Evolutionary conservation across 306 rosid species (phyloP), one percentile per base, ranked within the genome.

Genomic region (Urtica urens): DNA sequence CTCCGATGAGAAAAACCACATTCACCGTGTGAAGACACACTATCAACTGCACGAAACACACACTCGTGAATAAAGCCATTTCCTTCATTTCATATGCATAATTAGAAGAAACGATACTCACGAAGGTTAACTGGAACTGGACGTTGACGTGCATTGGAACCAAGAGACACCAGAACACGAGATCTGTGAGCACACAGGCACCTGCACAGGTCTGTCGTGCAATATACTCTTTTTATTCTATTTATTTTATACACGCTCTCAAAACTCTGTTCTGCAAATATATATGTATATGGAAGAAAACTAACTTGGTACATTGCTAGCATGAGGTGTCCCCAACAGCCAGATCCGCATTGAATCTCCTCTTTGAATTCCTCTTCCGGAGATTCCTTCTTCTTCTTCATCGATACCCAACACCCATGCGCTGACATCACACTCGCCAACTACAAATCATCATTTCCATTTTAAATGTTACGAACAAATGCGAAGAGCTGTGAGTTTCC

Each of bases 131-230:
- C 24, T 53, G 31, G n/a, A 76, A 62, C 34, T 64, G 82, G 55
- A 74, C 28, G 31, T 50, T 49, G 6, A 63, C 67, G 38, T 79
- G 46, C 47, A 82, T 66, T 16, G 94, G 94, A 21, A 73, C 72
- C 33, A 83, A 71, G 3, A 83, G 68, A 40, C 83, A 66, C 94
- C 94, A 83, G 61, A 79, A 83, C 34, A 83, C 78, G 10, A 71
- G 47, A 56, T 83, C 94, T 42, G 94, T 83, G 19, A 83, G 38
- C 53, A 79, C 59, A 30, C 73, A 73, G 40, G 94, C 87, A 23
- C 82, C 87, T 47, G 79, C 87, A 20, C 78, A 60, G 4, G 71
- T 76, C 87, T 82, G 77, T 27, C 18, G 10, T 28, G 33, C 33
- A 10, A n/a, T n/a, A n/a, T n/a, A n/a, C n/a, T n/a, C n/a, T n/a